Conservation (phyloP, 106 monocot species). For the Dioscorea zingiberensis region DNA sequence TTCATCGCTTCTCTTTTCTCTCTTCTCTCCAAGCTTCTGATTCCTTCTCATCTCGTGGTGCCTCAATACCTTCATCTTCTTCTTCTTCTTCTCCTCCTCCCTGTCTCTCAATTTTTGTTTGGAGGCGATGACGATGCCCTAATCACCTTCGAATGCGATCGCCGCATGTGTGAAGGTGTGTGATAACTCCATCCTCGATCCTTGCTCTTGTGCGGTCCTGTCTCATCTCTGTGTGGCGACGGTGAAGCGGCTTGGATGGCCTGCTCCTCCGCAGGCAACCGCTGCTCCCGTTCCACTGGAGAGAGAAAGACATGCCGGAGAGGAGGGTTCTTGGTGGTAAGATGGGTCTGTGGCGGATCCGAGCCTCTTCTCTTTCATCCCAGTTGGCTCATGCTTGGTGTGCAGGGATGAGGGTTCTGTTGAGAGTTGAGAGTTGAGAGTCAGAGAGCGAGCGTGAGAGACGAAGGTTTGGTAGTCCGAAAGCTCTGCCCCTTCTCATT, state of each 20-base stretch:
- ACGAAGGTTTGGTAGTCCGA: too few species aligned
- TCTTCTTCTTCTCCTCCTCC: too few species aligned
- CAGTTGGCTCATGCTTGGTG: too few species aligned
- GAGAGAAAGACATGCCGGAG: not conserved
- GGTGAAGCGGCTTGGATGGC: slow-evolving; percentile 1
- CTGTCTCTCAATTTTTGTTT: not conserved
- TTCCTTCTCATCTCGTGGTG: too few species aligned
- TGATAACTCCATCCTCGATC: not conserved
- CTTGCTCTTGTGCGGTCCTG: not conserved
- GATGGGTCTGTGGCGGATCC: not conserved
- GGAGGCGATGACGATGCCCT: too few species aligned
- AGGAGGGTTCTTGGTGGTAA: not conserved
- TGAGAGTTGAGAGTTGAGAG: too few species aligned
- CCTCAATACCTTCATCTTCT: not conserved
- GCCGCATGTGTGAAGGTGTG: not conserved
- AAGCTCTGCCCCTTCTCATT: too few species aligned
- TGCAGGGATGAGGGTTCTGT: too few species aligned
- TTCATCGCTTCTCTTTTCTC: too few species aligned
- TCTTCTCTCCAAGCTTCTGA: too few species aligned
- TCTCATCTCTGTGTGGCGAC: not conserved
- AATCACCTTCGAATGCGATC: too few species aligned
- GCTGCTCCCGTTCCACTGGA: not conserved
- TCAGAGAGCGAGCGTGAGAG: too few species aligned
- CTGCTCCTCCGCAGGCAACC: not conserved
- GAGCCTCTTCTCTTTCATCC: slow-evolving; percentile 11